Conservation (phyloP, 2,329 filamentous ascomycete species). For the Colletotrichum tanaceti region DNA sequence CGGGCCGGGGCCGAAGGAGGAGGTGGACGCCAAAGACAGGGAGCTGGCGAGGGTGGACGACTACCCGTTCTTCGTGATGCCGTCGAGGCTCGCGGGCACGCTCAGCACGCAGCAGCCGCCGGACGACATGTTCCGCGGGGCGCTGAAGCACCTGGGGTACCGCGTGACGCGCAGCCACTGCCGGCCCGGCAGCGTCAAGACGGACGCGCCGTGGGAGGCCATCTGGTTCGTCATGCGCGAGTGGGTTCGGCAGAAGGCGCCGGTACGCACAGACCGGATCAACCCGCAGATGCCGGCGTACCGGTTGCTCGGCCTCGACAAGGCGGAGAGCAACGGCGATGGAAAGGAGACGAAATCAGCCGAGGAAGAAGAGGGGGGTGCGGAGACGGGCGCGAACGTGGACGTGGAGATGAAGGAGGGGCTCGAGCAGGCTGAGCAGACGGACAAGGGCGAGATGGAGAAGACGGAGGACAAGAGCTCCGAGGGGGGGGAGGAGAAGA, state of each 20-base stretch:
- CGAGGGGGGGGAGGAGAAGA: conserved; percentile 31
- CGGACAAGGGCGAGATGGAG: conserved; percentile 40
- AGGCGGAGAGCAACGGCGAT: conserved; percentile 48
- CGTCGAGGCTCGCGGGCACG: conserved; percentile 78
- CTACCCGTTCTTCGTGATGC: conserved; percentile 88
- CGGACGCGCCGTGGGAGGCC: conserved; percentile 88
- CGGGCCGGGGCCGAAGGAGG: conserved; percentile 50
- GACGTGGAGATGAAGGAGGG: conserved; percentile 51
- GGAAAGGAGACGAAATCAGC: conserved; percentile 43
- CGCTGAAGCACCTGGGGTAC: conserved; percentile 84
- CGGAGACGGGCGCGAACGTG: conserved; percentile 53
- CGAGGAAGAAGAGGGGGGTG: conserved; percentile 42
- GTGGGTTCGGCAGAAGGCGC: conserved; percentile 85
- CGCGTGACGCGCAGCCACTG: conserved; percentile 87
- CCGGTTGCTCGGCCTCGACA: conserved; percentile 68
- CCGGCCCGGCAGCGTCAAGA: conserved; percentile 90
- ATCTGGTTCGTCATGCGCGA: conserved; percentile 95
- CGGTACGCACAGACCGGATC: conserved; percentile 78
- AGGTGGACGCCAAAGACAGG: conserved; percentile 54
- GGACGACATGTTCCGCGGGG: conserved; percentile 83
- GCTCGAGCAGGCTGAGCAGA: conserved; percentile 39
- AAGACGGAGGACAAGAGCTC: conserved; percentile 36
- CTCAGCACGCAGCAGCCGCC: conserved; percentile 84
- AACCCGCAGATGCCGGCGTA: conserved; percentile 78
- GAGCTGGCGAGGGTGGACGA: conserved; percentile 75